A percentile compares a stretch with the other conserved stretches of the same genome.
These are phyloP conservation scores for Citrus inodora DNA, from an alignment of 345 rosid species.

Conservation along the genomic window DNA sequence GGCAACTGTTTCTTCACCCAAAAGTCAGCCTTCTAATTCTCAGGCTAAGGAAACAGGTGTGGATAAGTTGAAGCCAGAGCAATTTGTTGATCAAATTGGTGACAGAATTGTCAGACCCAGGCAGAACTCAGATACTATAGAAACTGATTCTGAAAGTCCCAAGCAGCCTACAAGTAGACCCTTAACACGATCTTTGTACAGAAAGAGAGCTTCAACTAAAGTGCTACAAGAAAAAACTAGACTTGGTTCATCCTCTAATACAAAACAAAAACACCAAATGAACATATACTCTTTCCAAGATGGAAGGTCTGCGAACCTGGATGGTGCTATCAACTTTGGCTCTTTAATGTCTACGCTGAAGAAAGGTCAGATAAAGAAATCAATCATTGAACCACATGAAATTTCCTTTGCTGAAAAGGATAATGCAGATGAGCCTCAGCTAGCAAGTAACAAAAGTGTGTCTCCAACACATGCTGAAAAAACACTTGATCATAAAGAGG, in stretches of 20 bases:
- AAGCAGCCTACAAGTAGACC: conserved; percentile 46
- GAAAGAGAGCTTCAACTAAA: conserved; percentile 40
- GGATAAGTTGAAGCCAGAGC: conserved; percentile 31
- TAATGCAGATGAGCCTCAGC: conserved; percentile 34
- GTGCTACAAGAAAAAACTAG: conserved; percentile 26
- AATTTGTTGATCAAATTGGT: conserved; percentile 21
- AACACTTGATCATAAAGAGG: conserved; percentile 33
- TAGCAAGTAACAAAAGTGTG: conserved; percentile 33
- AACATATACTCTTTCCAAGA: conserved; percentile 55
- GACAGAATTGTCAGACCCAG: conserved; percentile 36
- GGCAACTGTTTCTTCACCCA: conserved; percentile 59
- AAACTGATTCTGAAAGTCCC: conserved; percentile 75
- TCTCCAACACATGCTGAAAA: conserved; percentile 35
- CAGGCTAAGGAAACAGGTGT: conserved; percentile 35
- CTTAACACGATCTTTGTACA: conserved; percentile 53
- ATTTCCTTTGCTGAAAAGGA: conserved; percentile 32
- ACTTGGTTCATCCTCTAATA: conserved; percentile 30
- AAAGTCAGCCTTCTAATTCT: conserved; percentile 44
- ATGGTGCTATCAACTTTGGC: conserved; percentile 27
- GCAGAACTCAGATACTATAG: conserved; percentile 70
- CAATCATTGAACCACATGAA: conserved; percentile 41
- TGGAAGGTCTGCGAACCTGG: conserved; percentile 31
- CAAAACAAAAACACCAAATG: conserved; percentile 28
- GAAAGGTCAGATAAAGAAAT: conserved; percentile 34
- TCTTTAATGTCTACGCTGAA: conserved; percentile 35